Conservation (phyloP, 176 grass and related monocot genomes). For the Luzula sylvatica region DNA sequence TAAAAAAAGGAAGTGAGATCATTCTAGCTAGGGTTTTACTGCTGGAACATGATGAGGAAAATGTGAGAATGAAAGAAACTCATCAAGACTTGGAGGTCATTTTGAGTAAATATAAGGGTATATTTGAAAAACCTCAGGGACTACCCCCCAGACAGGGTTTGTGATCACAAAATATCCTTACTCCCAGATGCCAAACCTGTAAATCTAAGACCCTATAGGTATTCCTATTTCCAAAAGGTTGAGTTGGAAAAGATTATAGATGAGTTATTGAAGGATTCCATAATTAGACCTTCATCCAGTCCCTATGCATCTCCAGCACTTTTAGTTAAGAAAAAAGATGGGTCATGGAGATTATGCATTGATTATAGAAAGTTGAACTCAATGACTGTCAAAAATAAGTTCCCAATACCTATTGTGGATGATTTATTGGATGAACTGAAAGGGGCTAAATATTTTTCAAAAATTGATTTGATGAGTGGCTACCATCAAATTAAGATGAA, state of each 20-base stretch:
- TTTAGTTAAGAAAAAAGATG: constrained; percentile 9
- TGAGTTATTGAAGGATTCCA: background rate
- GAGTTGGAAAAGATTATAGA: background rate
- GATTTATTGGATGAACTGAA: background rate
- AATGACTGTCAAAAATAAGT: background rate
- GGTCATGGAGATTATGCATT: background rate
- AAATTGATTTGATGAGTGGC: background rate
- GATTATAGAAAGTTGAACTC: background rate
- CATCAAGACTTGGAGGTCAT: background rate
- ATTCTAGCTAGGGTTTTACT: too few relatives aligned
- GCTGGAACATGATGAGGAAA: too few relatives aligned
- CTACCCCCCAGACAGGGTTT: background rate
- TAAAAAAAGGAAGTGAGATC: too few relatives aligned
- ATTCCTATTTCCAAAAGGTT: background rate
- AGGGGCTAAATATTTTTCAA: background rate
- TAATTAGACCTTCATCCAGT: constrained; percentile 4
- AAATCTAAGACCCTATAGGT: background rate
- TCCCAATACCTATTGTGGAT: background rate
- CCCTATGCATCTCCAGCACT: background rate
- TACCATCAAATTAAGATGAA: background rate
- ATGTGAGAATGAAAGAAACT: too few relatives aligned
- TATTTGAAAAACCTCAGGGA: too few relatives aligned
- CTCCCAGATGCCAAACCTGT: background rate
- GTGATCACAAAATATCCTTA: background rate
- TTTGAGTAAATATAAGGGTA: background rate